These are phyloP conservation scores for Hyphopichia buzzinii DNA, from an alignment of 1,139 yeast species.

Conservation along the genomic window DNA sequence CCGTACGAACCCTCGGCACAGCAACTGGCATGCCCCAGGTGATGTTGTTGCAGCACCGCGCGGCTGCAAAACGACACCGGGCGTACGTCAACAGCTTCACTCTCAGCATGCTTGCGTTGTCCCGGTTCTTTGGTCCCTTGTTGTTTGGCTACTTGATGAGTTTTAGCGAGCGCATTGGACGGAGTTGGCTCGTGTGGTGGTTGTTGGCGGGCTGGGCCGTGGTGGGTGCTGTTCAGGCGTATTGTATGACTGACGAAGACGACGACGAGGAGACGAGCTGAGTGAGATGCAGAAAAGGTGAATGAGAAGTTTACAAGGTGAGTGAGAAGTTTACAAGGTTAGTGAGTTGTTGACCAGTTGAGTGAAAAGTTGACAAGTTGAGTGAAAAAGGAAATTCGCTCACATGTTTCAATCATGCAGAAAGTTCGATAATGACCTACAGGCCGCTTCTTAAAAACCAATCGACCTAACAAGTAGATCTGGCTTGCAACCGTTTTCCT, in stretches of 20 bases:
- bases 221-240: conserved; percentile 30
- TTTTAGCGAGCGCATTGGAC: conserved; percentile 37
- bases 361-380: no score
- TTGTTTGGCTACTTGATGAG: conserved; percentile 59
- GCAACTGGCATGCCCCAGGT: conserved; percentile 18
- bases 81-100: conserved; percentile 52
- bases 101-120: conserved; percentile 49
- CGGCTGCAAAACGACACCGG: conserved; percentile 46
- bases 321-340: no score
- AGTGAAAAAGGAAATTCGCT: no score
- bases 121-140: conserved; percentile 59
- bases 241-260: conserved; percentile 31
- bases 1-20: conserved; percentile 17
- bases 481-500: no score
- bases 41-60: conserved; percentile 43
- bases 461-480: no score
- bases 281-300: no score
- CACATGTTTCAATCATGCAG: no score
- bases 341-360: no score
- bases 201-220: conserved; percentile 35
- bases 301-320: no score
- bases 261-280: no score
- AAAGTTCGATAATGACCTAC: no score
- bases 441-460: no score
- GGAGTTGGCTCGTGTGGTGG: conserved; percentile 55